Percentiles rank a stretch among this genome's conserved stretches.
Evolutionary conservation across 129 eudicot species (phyloP).

Genomic region (Gnaphalium uliginosum): DNA sequence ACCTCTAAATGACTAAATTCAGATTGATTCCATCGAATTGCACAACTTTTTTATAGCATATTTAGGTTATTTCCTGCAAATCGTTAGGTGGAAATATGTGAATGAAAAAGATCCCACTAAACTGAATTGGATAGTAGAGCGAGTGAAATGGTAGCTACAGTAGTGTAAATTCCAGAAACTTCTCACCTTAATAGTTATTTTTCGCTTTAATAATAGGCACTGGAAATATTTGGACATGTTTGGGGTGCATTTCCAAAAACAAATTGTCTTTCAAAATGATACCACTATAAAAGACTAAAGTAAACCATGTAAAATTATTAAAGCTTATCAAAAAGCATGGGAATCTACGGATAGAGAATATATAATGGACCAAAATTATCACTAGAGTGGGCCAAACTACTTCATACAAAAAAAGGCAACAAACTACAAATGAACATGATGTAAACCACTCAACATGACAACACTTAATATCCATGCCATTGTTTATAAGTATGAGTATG

Average conservation of each 20-base stretch:
- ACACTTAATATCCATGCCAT: neutral
- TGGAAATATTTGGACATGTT: neutral
- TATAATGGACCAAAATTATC: constrained; percentile 18
- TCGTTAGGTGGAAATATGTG: neutral
- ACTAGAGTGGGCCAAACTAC: constrained; percentile 31
- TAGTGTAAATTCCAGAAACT: neutral
- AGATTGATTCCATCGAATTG: neutral
- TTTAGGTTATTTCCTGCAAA: neutral
- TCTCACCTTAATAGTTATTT: neutral
- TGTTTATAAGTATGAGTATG: neutral
- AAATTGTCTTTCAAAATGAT: constrained; percentile 7
- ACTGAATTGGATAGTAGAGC: neutral
- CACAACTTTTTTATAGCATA: neutral
- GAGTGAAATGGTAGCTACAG: too few species aligned
- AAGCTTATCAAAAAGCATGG: constrained; percentile 13
- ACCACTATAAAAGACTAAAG: constrained; percentile 9
- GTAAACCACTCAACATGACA: constrained; percentile 2
- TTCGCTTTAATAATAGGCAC: neutral
- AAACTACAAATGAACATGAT: constrained; percentile 19
- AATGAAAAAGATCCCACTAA: neutral
- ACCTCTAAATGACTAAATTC: neutral
- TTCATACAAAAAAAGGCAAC: constrained; percentile 13
- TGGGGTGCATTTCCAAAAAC: neutral
- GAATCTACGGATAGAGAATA: neutral
- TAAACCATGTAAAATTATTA: neutral